These are phyloP conservation scores for Epichloe gansuensis DNA, from an alignment of 2,329 filamentous ascomycete genomes.

Conservation along the genomic window DNA sequence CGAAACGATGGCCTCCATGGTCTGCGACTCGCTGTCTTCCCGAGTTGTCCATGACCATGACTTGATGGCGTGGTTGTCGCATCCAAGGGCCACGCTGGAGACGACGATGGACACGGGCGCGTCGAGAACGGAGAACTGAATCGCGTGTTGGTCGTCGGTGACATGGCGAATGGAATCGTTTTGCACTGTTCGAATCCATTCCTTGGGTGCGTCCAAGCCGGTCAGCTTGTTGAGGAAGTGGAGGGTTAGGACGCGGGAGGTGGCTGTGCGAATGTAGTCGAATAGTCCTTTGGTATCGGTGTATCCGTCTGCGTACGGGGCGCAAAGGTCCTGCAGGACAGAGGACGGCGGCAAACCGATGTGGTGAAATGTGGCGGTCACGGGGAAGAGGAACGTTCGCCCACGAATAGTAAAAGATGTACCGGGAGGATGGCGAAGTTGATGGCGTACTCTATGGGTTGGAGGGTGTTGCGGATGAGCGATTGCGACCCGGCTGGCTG, in stretches of 20 bases:
- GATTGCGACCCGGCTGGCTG: constrained; percentile 30
- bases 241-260: constrained; percentile 27
- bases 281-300: constrained; percentile 30
- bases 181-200: constrained; percentile 20
- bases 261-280: constrained; percentile 33
- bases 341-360: constrained; percentile 26
- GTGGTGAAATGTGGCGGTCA: constrained; percentile 33
- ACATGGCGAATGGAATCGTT: constrained; percentile 20
- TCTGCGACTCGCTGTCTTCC: constrained; percentile 7
- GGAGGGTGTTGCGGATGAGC: constrained; percentile 31
- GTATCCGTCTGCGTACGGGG: constrained; percentile 33
- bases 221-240: constrained; percentile 19
- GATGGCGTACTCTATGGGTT: constrained; percentile 29
- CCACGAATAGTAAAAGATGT: constrained; percentile 31
- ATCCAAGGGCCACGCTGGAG: constrained; percentile 10
- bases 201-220: neutral
- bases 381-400: constrained; percentile 30
- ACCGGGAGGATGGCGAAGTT: constrained; percentile 33
- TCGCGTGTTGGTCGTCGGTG: constrained; percentile 16
- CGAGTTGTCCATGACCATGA: constrained; percentile 21
- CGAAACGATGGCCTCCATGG: constrained; percentile 14
- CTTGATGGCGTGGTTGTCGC: constrained; percentile 8
- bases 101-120: constrained; percentile 12
- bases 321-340: constrained; percentile 26
- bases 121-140: constrained; percentile 21